A percentile compares a stretch with the other conserved stretches of the same genome.
Conservation (phyloP, 192 early-diverging fungal genomes). For the Backusella morwellensis region DNA sequence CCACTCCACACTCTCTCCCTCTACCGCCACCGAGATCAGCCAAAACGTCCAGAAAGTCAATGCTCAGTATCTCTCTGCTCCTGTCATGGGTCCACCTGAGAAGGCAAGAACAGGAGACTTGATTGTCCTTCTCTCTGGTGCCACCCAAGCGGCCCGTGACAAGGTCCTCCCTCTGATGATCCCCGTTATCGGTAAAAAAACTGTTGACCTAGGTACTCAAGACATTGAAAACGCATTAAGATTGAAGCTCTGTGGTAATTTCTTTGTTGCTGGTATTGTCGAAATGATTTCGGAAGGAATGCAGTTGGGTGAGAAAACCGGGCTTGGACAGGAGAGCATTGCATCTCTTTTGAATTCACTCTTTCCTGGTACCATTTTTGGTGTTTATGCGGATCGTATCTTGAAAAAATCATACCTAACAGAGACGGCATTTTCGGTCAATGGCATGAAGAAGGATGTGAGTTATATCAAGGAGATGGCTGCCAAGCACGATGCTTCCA, state of each 20-base stretch:
- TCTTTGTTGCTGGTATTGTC: constrained; percentile 52
- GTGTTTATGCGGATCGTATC: constrained; percentile 49
- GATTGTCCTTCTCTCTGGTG: constrained; percentile 50
- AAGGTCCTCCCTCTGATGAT: constrained; percentile 31
- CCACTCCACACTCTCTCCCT: constrained; percentile 55
- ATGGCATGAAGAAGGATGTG: constrained; percentile 44
- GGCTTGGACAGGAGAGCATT: constrained; percentile 48
- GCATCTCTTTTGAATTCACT: constrained; percentile 49
- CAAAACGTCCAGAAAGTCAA: constrained; percentile 20
- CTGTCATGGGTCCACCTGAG: constrained; percentile 32
- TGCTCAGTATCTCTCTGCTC: constrained; percentile 16
- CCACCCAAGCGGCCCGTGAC: constrained; percentile 38
- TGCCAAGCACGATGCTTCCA: constrained; percentile 20
- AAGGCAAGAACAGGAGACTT: constrained; percentile 51
- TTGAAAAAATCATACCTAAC: constrained; percentile 30
- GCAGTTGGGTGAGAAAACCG: constrained; percentile 51
- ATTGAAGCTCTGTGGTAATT: constrained; percentile 71
- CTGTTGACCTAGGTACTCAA: constrained; percentile 44
- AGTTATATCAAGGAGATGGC: constrained; percentile 41
- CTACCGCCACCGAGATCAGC: constrained; percentile 29
- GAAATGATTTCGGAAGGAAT: constrained; percentile 65
- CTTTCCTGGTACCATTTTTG: constrained; percentile 43
- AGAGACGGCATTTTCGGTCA: constrained; percentile 38
- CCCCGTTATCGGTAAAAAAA: constrained; percentile 43
- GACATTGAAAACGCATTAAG: constrained; percentile 40